Base-by-base conservation (phyloP, 495 filamentous ascomycete species). In the Cladorrhinum samala region DNA sequence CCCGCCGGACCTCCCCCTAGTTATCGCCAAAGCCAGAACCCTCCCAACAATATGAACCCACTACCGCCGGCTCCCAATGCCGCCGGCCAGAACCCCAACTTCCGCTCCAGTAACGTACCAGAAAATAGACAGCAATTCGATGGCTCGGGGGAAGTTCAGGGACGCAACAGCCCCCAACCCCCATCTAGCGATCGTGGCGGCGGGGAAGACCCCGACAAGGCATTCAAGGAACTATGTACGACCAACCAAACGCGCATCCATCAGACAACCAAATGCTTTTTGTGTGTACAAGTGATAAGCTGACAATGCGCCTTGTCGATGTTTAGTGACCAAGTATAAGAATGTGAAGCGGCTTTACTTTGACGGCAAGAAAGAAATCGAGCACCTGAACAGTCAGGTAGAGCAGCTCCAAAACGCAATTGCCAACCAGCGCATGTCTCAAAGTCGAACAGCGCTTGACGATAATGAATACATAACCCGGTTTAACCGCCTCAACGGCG, bases 281-380 rank as follows among this genome's bases (percentile, higher is more conserved):
- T n/a, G n/a, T n/a, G n/a, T n/a, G n/a, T n/a, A n/a, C n/a, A n/a
- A n/a, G n/a, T n/a, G n/a, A n/a, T n/a, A n/a, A n/a, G n/a, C n/a
- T n/a, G n/a, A n/a, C n/a, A n/a, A n/a, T n/a, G n/a, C n/a, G n/a
- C n/a, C n/a, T n/a, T n/a, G n/a, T n/a, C n/a, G n/a, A n/a, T n/a
- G n/a, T n/a, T n/a, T 62, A 96, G 91, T 89, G 66, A 82, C 80
- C 57, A 98, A 98, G 74, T 98, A 98, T 65, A 89, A 89, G 70
- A 96, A 96, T 67, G 93, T 98, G 46, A 98, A 98, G 74, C 82
- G 88, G 27, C 86, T 95, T 57, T 98, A 96, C 65, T 98, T 97
- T 65, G 93, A 98, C 52, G 90, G 91, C 59, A 91, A 94, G 62
- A 76, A 84, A 46, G 88, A 95, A 65, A 89, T 96, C 24, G 88